Conservation (phyloP, 2,329 filamentous ascomycete genomes). For the Penicillium sp. region DNA sequence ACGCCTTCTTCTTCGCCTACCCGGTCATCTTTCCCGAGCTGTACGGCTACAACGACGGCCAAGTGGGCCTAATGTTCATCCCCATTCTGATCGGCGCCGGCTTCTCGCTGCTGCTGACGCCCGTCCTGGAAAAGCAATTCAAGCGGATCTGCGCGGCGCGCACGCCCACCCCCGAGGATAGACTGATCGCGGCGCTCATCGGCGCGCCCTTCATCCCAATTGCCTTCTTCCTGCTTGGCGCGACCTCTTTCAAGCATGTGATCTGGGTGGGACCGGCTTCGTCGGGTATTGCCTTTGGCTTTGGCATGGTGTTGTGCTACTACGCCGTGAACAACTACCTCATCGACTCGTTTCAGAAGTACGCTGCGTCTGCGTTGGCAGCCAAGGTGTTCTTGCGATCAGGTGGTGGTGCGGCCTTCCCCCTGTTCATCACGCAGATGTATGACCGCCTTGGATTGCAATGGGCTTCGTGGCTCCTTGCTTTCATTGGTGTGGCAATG, state of each 20-base stretch:
- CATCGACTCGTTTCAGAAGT: constrained; percentile 57
- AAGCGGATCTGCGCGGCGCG: constrained; percentile 58
- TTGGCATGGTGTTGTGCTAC: constrained; percentile 76
- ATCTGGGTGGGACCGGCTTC: constrained; percentile 56
- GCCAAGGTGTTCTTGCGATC: constrained; percentile 50
- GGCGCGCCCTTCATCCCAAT: constrained; percentile 66
- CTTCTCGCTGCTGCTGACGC: constrained; percentile 32
- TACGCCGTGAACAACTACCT: constrained; percentile 72
- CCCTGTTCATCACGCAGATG: constrained; percentile 76
- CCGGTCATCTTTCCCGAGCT: constrained; percentile 70
- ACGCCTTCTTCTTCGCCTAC: constrained; percentile 47
- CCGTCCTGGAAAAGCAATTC: constrained; percentile 71
- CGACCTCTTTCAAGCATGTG: constrained; percentile 58
- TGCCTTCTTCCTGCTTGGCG: constrained; percentile 61
- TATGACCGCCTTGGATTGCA: constrained; percentile 66
- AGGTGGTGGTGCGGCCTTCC: constrained; percentile 67
- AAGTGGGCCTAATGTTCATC: constrained; percentile 45
- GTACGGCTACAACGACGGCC: constrained; percentile 50
- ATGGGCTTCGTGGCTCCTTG: constrained; percentile 68
- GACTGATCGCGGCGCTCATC: constrained; percentile 71
- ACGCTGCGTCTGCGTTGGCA: constrained; percentile 44
- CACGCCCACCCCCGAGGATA: constrained; percentile 67
- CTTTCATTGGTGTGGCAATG: constrained; percentile 47
- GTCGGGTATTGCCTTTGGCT: constrained; percentile 66
- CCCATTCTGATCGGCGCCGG: constrained; percentile 34